Conservation (phyloP, 768 basidiomycete genomes). For the Mycena capillaripes region DNA sequence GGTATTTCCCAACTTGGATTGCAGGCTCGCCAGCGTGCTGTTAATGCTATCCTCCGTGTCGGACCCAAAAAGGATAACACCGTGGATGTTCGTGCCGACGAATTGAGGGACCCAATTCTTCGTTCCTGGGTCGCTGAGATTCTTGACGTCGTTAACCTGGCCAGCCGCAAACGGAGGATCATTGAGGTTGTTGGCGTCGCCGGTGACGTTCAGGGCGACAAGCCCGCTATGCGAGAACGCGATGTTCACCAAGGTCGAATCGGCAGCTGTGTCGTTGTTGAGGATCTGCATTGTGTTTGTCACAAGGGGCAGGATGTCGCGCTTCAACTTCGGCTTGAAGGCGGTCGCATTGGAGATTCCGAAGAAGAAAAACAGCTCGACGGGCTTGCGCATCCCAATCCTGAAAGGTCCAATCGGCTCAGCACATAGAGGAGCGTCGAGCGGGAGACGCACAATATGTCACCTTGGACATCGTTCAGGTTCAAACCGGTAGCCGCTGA, state of each 20-base stretch:
- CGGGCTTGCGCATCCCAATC: constrained; percentile 34
- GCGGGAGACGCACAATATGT: not conserved
- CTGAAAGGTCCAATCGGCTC: not conserved
- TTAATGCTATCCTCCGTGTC: not conserved
- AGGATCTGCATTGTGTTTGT: constrained; percentile 4
- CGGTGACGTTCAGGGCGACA: not conserved
- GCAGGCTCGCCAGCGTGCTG: constrained; percentile 5
- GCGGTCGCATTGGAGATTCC: not conserved
- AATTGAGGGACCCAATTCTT: constrained; percentile 1
- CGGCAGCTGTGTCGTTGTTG: not conserved
- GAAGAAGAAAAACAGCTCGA: constrained; percentile 33
- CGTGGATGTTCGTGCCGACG: constrained; percentile 8
- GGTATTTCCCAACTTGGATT: constrained; percentile 19
- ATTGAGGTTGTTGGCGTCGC: not conserved
- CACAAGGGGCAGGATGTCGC: not conserved
- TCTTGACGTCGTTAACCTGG: not conserved
- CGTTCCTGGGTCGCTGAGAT: constrained; percentile 2
- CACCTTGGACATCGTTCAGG: not conserved
- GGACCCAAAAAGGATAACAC: constrained; percentile 2
- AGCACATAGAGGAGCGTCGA: not conserved
- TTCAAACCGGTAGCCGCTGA: not conserved
- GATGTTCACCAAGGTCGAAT: not conserved
- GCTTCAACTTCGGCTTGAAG: not conserved
- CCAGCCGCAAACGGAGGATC: not conserved
- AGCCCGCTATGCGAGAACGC: constrained; percentile 17